Evolutionary conservation across 2,329 filamentous ascomycete genomes (phyloP).

Genomic region (Ambrosiella beaveri): DNA sequence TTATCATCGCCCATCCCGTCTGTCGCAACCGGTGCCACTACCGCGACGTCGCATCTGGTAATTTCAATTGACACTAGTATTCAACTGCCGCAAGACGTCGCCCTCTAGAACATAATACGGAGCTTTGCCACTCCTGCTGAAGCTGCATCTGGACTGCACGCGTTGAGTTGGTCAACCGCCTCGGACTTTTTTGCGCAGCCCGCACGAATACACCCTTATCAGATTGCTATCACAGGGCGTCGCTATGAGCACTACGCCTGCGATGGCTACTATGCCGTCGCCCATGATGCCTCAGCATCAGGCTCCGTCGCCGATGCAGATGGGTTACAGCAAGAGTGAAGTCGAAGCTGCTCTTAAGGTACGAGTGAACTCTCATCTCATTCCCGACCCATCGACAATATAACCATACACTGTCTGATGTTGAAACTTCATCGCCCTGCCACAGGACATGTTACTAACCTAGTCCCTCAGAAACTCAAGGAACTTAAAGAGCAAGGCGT

Average conservation of each 20-base stretch:
- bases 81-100: background rate
- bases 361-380: background rate
- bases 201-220: background rate
- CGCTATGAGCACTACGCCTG: constrained; percentile 6
- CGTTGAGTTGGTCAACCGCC: background rate
- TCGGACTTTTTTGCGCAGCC: background rate
- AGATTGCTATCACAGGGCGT: background rate
- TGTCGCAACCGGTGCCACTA: background rate
- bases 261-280: constrained; percentile 13
- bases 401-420: background rate
- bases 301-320: constrained; percentile 2
- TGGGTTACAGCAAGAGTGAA: constrained; percentile 8
- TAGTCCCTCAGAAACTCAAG: constrained; percentile 52
- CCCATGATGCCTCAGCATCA: constrained; percentile 12
- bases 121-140: background rate
- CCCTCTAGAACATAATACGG: background rate
- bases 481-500: constrained; percentile 78
- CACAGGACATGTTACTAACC: constrained; percentile 1
- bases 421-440: background rate
- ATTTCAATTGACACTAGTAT: background rate
- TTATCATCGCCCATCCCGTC: background rate
- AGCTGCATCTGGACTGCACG: background rate
- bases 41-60: background rate
- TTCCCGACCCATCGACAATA: background rate
- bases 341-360: constrained; percentile 11